Conservation (phyloP, 2,329 filamentous ascomycete genomes). For the Xylaria sp. region DNA sequence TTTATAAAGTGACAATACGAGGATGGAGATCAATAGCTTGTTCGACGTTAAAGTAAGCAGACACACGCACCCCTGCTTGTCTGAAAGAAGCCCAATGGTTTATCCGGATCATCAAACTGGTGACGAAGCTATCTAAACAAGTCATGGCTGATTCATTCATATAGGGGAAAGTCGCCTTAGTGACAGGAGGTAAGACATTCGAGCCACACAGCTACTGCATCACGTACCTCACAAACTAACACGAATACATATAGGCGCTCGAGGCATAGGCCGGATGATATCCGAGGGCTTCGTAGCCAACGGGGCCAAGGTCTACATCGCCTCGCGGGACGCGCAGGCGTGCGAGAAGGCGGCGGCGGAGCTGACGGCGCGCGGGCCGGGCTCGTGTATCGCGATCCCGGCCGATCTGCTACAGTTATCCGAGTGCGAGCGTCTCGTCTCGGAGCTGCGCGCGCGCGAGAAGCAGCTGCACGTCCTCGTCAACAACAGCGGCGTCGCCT, state of each 20-base stretch:
- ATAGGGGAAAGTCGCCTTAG: slow-evolving; percentile 66
- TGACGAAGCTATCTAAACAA: not conserved
- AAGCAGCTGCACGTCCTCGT: slow-evolving; percentile 68
- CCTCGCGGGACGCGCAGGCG: slow-evolving; percentile 68
- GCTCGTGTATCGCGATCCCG: slow-evolving; percentile 65
- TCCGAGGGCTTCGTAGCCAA: slow-evolving; percentile 72
- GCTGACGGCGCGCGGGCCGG: slow-evolving; percentile 63
- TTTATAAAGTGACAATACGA: slow-evolving; percentile 16
- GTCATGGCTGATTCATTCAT: slow-evolving; percentile 20
- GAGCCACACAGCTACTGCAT: not conserved
- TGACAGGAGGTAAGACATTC: slow-evolving; percentile 58
- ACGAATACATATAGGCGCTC: slow-evolving; percentile 52
- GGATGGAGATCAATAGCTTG: slow-evolving; percentile 64
- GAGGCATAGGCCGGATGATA: slow-evolving; percentile 76
- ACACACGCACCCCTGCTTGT: not conserved
- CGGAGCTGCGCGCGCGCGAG: slow-evolving; percentile 61
- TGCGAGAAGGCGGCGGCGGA: slow-evolving; percentile 66
- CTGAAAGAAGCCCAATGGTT: not conserved
- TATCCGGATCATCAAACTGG: not conserved
- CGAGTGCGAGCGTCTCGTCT: slow-evolving; percentile 64
- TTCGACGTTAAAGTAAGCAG: slow-evolving; percentile 67
- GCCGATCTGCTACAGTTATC: slow-evolving; percentile 71
- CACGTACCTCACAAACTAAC: slow-evolving; percentile 15
- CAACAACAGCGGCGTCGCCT: slow-evolving; percentile 73
- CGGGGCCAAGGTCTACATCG: slow-evolving; percentile 72